A percentile compares a stretch with the other conserved stretches of the same genome.
Conservation (phyloP, 495 filamentous ascomycete genomes). For the Chaetomidium leptoderma region DNA sequence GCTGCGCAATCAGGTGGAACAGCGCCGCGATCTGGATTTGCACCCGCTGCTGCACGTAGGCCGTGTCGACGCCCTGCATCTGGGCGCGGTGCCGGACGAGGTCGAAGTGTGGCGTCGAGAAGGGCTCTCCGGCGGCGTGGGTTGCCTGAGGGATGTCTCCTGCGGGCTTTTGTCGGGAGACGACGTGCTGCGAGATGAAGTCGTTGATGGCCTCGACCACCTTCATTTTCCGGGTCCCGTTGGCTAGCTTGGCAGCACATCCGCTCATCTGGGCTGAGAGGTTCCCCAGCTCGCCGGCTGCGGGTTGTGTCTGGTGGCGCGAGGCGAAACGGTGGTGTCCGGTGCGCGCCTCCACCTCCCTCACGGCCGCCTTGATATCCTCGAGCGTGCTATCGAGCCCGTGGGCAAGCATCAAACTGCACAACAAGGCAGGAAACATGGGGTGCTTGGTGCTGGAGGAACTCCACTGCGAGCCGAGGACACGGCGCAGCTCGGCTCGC, state of each 20-base stretch:
- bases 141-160: too few species aligned
- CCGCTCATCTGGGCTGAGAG: constrained; percentile 31
- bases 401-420: constrained; percentile 25
- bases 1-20: constrained; percentile 32
- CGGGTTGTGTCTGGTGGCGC: constrained; percentile 24
- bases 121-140: too few species aligned
- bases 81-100: constrained; percentile 21
- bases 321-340: constrained; percentile 29
- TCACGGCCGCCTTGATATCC: constrained; percentile 27
- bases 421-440: constrained; percentile 32
- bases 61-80: constrained; percentile 30
- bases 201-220: constrained; percentile 24
- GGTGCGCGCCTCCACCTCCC: constrained; percentile 29
- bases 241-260: constrained; percentile 31
- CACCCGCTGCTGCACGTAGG: constrained; percentile 31
- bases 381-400: constrained; percentile 27
- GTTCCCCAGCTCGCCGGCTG: constrained; percentile 26
- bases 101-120: background rate
- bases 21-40: constrained; percentile 32
- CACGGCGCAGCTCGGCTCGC: constrained; percentile 19
- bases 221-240: constrained; percentile 27
- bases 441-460: constrained; percentile 9
- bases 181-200: constrained; percentile 24
- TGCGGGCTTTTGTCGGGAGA: background rate
- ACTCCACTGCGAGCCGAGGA: constrained; percentile 24